Evolutionary conservation across 75 land plant species (phyloP).

Genomic region (Picea glauca): DNA sequence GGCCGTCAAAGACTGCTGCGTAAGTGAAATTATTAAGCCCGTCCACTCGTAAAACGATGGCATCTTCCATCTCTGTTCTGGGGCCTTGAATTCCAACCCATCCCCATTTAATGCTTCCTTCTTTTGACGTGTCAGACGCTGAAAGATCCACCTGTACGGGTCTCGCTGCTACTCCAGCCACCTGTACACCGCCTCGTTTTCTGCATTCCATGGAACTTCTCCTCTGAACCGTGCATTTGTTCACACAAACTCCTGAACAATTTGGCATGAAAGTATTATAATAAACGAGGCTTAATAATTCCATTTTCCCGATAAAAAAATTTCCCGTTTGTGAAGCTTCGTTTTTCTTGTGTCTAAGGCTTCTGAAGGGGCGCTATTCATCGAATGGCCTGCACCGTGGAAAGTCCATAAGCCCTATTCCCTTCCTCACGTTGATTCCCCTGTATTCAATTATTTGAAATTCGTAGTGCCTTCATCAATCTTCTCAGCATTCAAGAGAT

Average conservation of each 20-base stretch:
- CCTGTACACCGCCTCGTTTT: background rate
- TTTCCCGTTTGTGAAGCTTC: background rate
- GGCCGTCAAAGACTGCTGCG: constrained; percentile 99
- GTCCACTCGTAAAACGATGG: constrained; percentile 45
- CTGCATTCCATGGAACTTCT: background rate
- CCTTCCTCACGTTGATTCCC: background rate
- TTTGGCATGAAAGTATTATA: background rate
- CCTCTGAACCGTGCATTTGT: constrained; percentile 3
- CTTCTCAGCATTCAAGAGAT: background rate
- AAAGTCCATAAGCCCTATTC: too few relatives aligned
- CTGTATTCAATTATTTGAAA: background rate
- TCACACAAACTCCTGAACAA: background rate
- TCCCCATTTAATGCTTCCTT: constrained; percentile 63
- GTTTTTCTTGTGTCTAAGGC: background rate
- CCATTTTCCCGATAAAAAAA: background rate
- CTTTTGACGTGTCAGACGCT: constrained; percentile 16
- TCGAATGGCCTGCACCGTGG: background rate
- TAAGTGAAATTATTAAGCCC: constrained; percentile 66
- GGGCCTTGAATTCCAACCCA: constrained; percentile 61
- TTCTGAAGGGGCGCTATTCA: background rate
- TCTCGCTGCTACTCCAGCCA: constrained; percentile 7
- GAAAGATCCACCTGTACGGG: background rate
- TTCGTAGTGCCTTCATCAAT: background rate
- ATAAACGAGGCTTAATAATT: background rate
- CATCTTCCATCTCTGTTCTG: constrained; percentile 95